Base-by-base conservation (phyloP, 2,329 filamentous ascomycete genomes). In the Plenodomus lindquistii region DNA sequence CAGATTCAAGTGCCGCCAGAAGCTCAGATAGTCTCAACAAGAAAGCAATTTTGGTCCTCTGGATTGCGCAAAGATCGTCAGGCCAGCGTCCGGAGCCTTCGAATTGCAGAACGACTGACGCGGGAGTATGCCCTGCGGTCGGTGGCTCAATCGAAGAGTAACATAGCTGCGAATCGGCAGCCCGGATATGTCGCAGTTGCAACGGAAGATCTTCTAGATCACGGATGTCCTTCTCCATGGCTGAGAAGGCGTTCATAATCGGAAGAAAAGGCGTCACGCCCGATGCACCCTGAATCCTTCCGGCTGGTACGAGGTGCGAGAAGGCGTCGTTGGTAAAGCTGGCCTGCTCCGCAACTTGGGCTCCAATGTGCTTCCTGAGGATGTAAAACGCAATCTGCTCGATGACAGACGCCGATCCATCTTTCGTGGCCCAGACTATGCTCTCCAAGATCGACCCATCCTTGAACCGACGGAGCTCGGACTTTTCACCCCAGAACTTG, bases 21-120 rank as follows among this genome's bases (percentile, higher is more conserved):
- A 94, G 80, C 42, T 86, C 84, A 41, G 86, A 85, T 47, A 96
- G 85, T 62, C 85, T 86, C 8, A 87, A 72, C 9, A 89, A 79
- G 67, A 99, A 96, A 3, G 95, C 94, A 34, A 95, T 83, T 73
- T 99, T 99, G 11, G 91, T 92, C 65, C 91, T 85, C 70, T 99
- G 94, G 46, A 97, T 96, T 4, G 93, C 92, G 3, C 84, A 84
- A 8, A 97, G 75, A 65, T 95, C 91, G 66, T 97, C 92, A 0
- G 94, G 94, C 94, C 94, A 99, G 59, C 90, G 87, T 38, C 85
- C 87, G 6, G 94, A 97, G 4, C 88, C 89, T 74, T 99, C 94
- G 61, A 99, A 97, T 66, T 93, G 92, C 40, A 99, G 80, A 36
- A 91, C 82, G 24, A 95, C 82, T 58, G 95, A 86, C 57, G 92